Base-by-base conservation (phyloP, 2,329 filamentous ascomycete species). In the Monilinia vaccinii-corymbosi region DNA sequence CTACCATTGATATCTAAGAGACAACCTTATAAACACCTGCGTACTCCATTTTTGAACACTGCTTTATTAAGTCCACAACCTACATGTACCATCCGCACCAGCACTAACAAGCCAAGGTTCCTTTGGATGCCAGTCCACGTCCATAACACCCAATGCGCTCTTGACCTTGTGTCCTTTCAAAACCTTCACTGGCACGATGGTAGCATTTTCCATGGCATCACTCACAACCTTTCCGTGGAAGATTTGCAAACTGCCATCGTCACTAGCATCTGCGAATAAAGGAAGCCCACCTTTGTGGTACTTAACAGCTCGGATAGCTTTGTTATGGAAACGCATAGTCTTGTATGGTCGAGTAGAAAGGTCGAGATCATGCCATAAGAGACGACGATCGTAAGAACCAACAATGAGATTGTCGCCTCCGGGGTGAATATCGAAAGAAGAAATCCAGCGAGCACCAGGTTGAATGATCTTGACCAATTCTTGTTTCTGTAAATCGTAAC, bases 311-410 rank as follows among this genome's bases (percentile, higher is more conserved):
- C 95, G 84, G 69, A 99, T 96, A 49, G 94, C 94, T 74, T 96
- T 89, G 63, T 84, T 78, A 76, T 99, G 94, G 78, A 97, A 99
- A 55, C 94, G 84, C 76, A 99, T 86, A 1, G 93, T 97, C 79
- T 97, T 97, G 79, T 96, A 97, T 0, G 94, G 94, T 53, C 90
- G 85, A 64, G 83, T 86, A 0, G 90, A 94, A 40, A 99, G 83
- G 67, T 99, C 94, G 58, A 97, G 81, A 75, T 99, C 94, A 76
- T 97, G 94, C 94, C 94, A 99, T 36, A 99, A 80, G 3, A 99
- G 80, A 50, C 93, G 86, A 66, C 92, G 86, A 76, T 99, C 94
- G 75, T 97, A 99, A 0, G 91, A 94, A 48, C 92, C 91, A 13
- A 97, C 90, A 61, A 97, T 89, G 59, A 99, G 75, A 71, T 99